Evolutionary conservation across 768 basidiomycete species (phyloP).

Genomic region (Lactifluus volemus): DNA sequence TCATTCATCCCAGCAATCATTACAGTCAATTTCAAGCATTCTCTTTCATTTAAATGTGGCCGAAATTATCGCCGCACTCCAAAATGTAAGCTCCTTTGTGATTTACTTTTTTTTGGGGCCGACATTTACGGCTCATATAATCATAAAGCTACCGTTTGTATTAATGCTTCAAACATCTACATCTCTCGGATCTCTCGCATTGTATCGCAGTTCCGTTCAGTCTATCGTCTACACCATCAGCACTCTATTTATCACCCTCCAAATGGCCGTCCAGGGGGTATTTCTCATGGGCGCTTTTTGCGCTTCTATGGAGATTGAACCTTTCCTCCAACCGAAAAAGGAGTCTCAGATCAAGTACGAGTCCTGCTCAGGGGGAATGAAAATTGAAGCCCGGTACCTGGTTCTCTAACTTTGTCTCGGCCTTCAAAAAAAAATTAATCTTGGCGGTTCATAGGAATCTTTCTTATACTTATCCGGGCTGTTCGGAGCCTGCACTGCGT

Average conservation of each 20-base stretch:
- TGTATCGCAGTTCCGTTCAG: conserved; percentile 73
- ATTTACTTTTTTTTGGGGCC: not conserved
- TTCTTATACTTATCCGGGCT: conserved; percentile 76
- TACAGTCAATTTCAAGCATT: conserved; percentile 27
- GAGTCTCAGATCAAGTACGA: conserved; percentile 44
- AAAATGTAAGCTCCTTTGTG: conserved; percentile 46
- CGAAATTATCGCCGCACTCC: conserved; percentile 54
- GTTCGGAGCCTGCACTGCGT: conserved; percentile 53
- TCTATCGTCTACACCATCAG: conserved; percentile 58
- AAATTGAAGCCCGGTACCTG: conserved; percentile 58
- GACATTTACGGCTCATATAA: conserved; percentile 14
- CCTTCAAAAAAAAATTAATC: not conserved
- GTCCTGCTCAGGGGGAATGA: conserved; percentile 47
- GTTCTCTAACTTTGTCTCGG: not conserved
- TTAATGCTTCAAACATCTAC: conserved; percentile 63
- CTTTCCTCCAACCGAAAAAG: conserved; percentile 53
- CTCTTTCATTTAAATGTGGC: conserved; percentile 52
- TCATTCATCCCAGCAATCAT: conserved; percentile 33
- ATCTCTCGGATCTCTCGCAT: conserved; percentile 70
- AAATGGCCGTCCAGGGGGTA: conserved; percentile 76
- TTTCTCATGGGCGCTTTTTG: conserved; percentile 85
- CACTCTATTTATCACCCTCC: conserved; percentile 51
- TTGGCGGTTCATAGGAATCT: conserved; percentile 34
- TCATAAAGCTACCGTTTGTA: conserved; percentile 61
- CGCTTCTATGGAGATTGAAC: conserved; percentile 63